Evolutionary conservation across 495 filamentous ascomycete species (phyloP), one percentile per base, ranked within the genome.

Genomic region (Hyaloscypha finlandica): DNA sequence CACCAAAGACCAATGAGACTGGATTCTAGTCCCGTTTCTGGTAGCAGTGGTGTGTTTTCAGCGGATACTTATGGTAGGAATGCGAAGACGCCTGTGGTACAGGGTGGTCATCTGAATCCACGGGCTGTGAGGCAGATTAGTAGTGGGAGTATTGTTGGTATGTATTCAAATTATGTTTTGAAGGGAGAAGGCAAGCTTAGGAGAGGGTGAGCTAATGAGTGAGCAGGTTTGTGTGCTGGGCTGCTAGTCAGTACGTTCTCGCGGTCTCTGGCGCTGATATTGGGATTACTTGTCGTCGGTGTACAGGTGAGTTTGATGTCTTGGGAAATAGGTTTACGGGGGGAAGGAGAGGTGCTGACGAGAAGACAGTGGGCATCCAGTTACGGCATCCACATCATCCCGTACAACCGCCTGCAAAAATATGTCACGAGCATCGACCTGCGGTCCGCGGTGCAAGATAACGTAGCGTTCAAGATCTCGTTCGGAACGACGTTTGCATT

Each of bases 401-500:
- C 90, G 45, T 77, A 88, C 75, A 69, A 81, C 72, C 69, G 77
- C n/a, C 67, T 92, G 61, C 86, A 90, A 67, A 78, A 81, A 61
- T 88, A 85, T 69, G 77, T 89, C 30, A 85, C 82, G 74, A 74
- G 75, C 16, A 81, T 86, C 30, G 80, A 90, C 72, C n/a, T 91
- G 58, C 74, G 81, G 30, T 81, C 81, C 2, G 83, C 86, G 4
- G 76, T 95, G 64, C 84, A 85, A 68, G 82, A 88, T 65, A 84
- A 94, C 73, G 80, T 85, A 22, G 88, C 89, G 0, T 92, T 96
- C 73, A 95, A 94, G 81, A 71, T 94, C 9, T 88, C 86, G 48
- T 94, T 95, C 72, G 92, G 89, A 11, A 69, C 80, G 6, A 90
- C 90, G 33, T 94, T 95, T 82, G 87, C 88, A 14, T 77, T 95